Conservation (phyloP, 1,139 yeast species). For the Petasospora rhodanensis region DNA sequence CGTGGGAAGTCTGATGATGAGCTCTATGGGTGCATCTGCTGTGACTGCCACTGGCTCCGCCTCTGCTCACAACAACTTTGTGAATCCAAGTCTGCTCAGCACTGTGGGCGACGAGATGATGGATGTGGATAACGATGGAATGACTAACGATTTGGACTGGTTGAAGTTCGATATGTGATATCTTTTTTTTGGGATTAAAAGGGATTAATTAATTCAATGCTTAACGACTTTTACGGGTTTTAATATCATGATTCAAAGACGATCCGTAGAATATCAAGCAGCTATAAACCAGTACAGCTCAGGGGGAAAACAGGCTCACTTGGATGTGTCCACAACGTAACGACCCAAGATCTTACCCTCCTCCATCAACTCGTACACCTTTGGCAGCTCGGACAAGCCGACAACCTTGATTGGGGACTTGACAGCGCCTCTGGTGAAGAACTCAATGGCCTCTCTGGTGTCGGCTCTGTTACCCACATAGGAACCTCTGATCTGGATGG, state of each 20-base stretch:
- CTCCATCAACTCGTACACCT: slow-evolving; percentile 51
- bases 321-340: slow-evolving; percentile 46
- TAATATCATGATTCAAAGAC: no score
- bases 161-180: slow-evolving; percentile 24
- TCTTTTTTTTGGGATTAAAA: no score
- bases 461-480: no score
- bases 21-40: neutral
- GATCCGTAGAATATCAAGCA: no score
- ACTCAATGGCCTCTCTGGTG: no score
- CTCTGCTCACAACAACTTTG: slow-evolving; percentile 6
- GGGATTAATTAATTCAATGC: no score
- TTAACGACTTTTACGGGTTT: no score
- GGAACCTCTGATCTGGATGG: slow-evolving; percentile 50
- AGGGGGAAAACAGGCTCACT: no score
- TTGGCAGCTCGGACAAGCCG: slow-evolving; percentile 51
- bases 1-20: slow-evolving; percentile 3
- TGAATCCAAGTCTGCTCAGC: slow-evolving; percentile 12
- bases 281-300: no score
- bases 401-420: slow-evolving; percentile 56
- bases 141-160: slow-evolving; percentile 25
- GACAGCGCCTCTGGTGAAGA: slow-evolving; percentile 57
- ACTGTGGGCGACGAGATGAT: slow-evolving; percentile 15
- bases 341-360: slow-evolving; percentile 56
- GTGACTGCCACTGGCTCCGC: neutral
- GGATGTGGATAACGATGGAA: slow-evolving; percentile 17